Evolutionary conservation across 495 filamentous ascomycete genomes (phyloP), one percentile per base, ranked within the genome.

Genomic region (Hyaloscypha finlandica): DNA sequence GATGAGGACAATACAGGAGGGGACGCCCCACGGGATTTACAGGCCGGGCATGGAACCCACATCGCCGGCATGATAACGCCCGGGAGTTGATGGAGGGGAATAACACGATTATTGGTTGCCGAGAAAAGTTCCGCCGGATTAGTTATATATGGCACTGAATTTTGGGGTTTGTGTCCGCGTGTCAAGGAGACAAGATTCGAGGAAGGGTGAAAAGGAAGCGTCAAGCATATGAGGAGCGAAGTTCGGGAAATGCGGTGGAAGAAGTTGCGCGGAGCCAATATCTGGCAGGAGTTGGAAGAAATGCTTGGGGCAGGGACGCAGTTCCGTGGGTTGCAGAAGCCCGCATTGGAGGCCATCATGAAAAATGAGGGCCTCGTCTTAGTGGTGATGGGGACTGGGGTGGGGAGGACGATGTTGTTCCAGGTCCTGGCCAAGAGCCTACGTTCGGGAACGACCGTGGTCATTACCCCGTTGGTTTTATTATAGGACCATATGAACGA

Each of bases 31-130:
- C 39, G 32, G 58, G 58, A 60, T 60, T 60, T 60, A 19, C 32
- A 60, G 39, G 58, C 58, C 60, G 60, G 60, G 8, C 39, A 63
- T 37, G 22, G 60, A 37, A 63, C 37, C 35, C 39, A 63, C n/a
- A 31, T 63, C 52, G 39, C 39, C n/a, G 60, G 60, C 20, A 63
- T 63, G 39, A 63, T 63, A 51, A 63, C 30, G 60, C 60, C 60
- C 11, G 39, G 19, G 20, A 51, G 60, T 63, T 63, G 20, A 51
- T 53, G 22, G 60, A 63, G 29, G 60, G 60, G 14, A 19, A 53
- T 12, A 51, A 51, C 52, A 3, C 37, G 5, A 63, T 53, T 35
- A 63, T 51, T 19, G 29, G 60, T 37, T 37, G 45, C 9, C 60
- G 39, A 3, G 39, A 63, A 37, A 63, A 53, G 60, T 63, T 63